phyloP scores from a whole-genome alignment of 83 land plant genomes.

The Isoetes engelmannii region DNA sequence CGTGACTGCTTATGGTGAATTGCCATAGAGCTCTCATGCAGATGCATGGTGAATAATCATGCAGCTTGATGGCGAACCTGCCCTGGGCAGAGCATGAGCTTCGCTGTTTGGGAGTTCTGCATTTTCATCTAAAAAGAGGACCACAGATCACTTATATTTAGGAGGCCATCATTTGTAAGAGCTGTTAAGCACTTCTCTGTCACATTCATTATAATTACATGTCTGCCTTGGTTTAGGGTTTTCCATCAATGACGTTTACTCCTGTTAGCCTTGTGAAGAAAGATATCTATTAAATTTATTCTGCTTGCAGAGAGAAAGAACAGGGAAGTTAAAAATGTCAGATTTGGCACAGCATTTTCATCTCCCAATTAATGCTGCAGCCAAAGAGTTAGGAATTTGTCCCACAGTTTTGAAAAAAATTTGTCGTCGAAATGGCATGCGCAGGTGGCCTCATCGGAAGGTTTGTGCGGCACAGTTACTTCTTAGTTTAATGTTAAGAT shows the following conservation, averaged over 20 bases:
- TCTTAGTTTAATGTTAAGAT: too few species aligned
- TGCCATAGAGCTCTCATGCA: too few species aligned
- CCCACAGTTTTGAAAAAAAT: constrained; percentile 40
- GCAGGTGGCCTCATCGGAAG: constrained; percentile 49
- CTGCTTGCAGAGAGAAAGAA: constrained; percentile 41
- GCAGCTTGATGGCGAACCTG: too few species aligned
- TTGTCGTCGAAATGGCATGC: constrained; percentile 41
- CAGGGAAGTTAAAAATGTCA: constrained; percentile 35
- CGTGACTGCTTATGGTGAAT: too few species aligned
- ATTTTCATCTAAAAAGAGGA: too few species aligned
- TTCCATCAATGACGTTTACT: too few species aligned
- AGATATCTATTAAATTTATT: neutral
- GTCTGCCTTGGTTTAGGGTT: neutral
- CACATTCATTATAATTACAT: neutral
- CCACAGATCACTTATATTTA: neutral
- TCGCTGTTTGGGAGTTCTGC: too few species aligned
- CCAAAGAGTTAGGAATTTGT: constrained; percentile 36
- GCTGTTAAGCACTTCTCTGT: neutral
- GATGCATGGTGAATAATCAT: too few species aligned
- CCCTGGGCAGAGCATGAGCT: too few species aligned
- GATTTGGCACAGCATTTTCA: constrained; percentile 38
- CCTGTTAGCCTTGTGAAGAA: too few species aligned
- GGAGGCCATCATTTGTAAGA: neutral
- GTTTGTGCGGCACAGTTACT: constrained; percentile 8
- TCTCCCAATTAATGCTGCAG: constrained; percentile 43